These are phyloP conservation scores for Micromonas pusilla DNA, from an alignment of 139 green algal species.

Conservation along the genomic window DNA sequence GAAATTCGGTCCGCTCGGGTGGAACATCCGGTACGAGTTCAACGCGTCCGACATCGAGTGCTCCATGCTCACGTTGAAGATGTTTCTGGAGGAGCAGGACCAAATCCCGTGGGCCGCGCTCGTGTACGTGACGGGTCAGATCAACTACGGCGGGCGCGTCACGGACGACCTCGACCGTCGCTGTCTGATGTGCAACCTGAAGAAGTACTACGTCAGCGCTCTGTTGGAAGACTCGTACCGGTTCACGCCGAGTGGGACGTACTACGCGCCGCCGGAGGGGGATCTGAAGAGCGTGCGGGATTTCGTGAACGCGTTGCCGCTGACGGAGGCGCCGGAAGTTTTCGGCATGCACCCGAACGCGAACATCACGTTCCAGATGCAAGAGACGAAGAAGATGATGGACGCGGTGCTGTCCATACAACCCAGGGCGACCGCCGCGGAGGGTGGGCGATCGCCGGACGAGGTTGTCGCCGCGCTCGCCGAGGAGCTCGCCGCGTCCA, in stretches of 20 bases:
- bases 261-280: slow-evolving; percentile 44
- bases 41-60: slow-evolving; percentile 75
- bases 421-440: slow-evolving; percentile 41
- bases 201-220: slow-evolving; percentile 53
- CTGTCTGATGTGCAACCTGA: slow-evolving; percentile 64
- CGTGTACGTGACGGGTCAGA: slow-evolving; percentile 72
- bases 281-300: slow-evolving; percentile 51
- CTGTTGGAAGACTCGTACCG: slow-evolving; percentile 55
- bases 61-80: slow-evolving; percentile 57
- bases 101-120: slow-evolving; percentile 71
- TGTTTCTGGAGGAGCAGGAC: slow-evolving; percentile 60
- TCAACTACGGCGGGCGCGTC: slow-evolving; percentile 84
- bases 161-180: slow-evolving; percentile 77
- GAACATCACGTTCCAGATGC: slow-evolving; percentile 70
- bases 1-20: slow-evolving; percentile 81
- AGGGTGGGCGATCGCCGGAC: slow-evolving; percentile 45
- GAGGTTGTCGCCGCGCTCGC: slow-evolving; percentile 54
- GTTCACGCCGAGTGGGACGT: slow-evolving; percentile 52
- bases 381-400: slow-evolving; percentile 59
- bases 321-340: slow-evolving; percentile 64
- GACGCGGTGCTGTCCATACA: slow-evolving; percentile 66
- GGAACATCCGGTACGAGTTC: slow-evolving; percentile 88
- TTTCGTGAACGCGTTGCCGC: slow-evolving; percentile 54
- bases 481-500: slow-evolving; percentile 42
- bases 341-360: slow-evolving; percentile 86